These are phyloP conservation scores for Agrocybe praecox DNA, from an alignment of 768 basidiomycete genomes.

Conservation along the genomic window DNA sequence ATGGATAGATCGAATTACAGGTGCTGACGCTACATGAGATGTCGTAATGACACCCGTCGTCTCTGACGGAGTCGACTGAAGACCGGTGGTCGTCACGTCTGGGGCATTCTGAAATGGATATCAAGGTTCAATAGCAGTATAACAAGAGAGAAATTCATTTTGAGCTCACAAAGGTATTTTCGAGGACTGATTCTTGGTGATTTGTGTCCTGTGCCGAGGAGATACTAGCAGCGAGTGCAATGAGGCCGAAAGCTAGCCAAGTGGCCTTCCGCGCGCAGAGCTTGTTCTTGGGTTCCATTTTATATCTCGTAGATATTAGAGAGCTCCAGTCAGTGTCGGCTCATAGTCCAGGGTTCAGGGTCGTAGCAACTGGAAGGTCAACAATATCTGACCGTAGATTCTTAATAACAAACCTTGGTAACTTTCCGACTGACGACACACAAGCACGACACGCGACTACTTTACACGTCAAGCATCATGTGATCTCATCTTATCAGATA, in stretches of 20 bases:
- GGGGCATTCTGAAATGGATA: constrained; percentile 10
- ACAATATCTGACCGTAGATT: background rate
- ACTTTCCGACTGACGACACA: constrained; percentile 17
- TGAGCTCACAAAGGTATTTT: constrained; percentile 29
- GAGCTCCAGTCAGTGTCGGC: constrained; percentile 13
- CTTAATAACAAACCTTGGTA: background rate
- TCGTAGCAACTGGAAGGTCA: background rate
- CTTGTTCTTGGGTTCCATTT: constrained; percentile 31
- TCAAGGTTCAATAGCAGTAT: background rate
- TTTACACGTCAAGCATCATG: constrained; percentile 25
- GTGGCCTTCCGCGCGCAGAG: constrained; percentile 45
- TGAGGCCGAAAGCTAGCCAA: constrained; percentile 64
- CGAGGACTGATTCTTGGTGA: constrained; percentile 30
- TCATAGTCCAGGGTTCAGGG: constrained; percentile 14
- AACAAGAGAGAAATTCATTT: background rate
- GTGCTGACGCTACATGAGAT: background rate
- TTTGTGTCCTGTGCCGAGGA: constrained; percentile 42
- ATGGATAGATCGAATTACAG: background rate
- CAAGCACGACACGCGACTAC: background rate
- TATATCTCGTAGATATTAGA: constrained; percentile 1
- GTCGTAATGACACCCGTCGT: background rate
- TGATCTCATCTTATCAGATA: constrained; percentile 19
- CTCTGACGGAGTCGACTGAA: constrained; percentile 16
- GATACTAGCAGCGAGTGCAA: constrained; percentile 48
- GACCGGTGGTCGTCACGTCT: constrained; percentile 16